Evolutionary conservation across 2,329 filamentous ascomycete genomes (phyloP).

Genomic region (Teratosphaeria nubilosa): DNA sequence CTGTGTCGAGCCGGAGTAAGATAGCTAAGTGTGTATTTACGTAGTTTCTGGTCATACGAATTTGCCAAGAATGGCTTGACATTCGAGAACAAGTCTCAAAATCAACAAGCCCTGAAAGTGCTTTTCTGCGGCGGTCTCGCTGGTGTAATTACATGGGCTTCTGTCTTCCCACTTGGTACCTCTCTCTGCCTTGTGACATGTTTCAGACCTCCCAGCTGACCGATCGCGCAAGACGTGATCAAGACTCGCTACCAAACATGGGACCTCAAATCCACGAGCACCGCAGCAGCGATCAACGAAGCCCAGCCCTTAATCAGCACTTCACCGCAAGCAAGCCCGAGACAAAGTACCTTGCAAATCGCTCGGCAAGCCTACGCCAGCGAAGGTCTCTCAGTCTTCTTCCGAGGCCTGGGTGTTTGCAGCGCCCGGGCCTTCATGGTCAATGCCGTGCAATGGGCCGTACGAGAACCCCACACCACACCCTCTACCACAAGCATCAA

Average conservation of each 20-base stretch:
- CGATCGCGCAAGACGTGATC: constrained; percentile 54
- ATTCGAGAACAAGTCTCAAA: constrained; percentile 41
- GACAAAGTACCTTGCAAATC: constrained; percentile 51
- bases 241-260: constrained; percentile 89
- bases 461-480: constrained; percentile 24
- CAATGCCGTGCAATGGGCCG: constrained; percentile 85
- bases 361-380: constrained; percentile 57
- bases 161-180: constrained; percentile 65
- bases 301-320: constrained; percentile 5
- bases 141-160: constrained; percentile 79
- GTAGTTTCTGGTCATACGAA: constrained; percentile 80
- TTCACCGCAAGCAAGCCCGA: neutral
- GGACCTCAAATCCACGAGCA: constrained; percentile 17
- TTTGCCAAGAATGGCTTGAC: constrained; percentile 47
- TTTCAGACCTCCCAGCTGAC: neutral
- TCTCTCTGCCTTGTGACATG: neutral
- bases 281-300: neutral
- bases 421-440: constrained; percentile 81
- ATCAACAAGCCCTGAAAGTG: constrained; percentile 21
- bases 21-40: constrained; percentile 1
- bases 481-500: neutral
- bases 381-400: constrained; percentile 68
- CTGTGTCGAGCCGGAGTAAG: neutral
- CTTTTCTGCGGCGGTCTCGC: constrained; percentile 79
- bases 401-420: constrained; percentile 71